Base-by-base conservation (phyloP, 1,284 basidiomycete genomes). In the Volvariella volvacea region DNA sequence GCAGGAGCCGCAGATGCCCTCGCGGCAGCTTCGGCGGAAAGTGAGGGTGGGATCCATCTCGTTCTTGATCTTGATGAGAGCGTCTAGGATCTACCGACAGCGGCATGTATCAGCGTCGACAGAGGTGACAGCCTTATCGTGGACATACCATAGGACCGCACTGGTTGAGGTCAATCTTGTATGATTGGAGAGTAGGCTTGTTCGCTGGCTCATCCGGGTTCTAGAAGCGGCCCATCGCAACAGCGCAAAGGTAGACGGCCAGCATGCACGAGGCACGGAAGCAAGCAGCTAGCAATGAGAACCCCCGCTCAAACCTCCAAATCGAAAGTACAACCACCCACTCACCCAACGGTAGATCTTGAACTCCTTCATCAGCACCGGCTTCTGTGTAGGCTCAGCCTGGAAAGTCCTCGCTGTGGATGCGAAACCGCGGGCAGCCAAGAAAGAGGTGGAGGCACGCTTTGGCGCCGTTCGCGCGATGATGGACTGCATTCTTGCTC, bases 1-100 rank as follows among this genome's bases (percentile, higher is more conserved):
- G 63, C 95, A 99, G 14, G 90, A 94, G 38, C 95, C 96, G 60
- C 96, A 98, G 58, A 98, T 99, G 50, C 95, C 95, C 73, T 98
- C 95, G 54, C 95, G 74, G 77, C 95, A 99, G 22, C 92, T 96
- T 46, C 94, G 83, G 47, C 94, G 85, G 78, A 98, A 98, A 14
- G 94, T 97, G 38, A 99, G 75, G 1, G 95, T 96, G 4, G 95
- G 88, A 71, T 98, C 95, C 20, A 94, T 63, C 67, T 98, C 94
- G 67, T 98, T 98, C 81, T 99, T 99, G 66, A 99, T 97, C 73
- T 99, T 98, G 72, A 98, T 96, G 56, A 95, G 79, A 1, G 88
- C 90, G 57, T 95, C 92, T 39, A 94, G 81, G 43, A 94, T 73
- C 88, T 83, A 49, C 30, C 9, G n/a, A 6, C 19, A 15, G 19